Evolutionary conservation across 1,284 basidiomycete genomes (phyloP).

Genomic region (Fomitopsis betulina): DNA sequence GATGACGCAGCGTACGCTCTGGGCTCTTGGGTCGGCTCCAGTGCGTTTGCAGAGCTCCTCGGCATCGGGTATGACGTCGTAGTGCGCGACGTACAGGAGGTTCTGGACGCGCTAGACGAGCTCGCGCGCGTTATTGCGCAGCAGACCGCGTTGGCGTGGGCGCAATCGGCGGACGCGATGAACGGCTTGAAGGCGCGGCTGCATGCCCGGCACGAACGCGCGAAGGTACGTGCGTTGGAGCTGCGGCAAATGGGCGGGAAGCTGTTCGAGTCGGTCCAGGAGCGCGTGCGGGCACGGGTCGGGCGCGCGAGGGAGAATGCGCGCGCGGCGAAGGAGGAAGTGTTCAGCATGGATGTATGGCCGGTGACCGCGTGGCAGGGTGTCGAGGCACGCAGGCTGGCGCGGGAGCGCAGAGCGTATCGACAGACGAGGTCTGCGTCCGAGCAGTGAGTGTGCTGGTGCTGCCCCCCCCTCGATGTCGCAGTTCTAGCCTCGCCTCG

Average conservation of each 20-base stretch:
- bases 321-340: conserved; percentile 31
- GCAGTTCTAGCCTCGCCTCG: too few species aligned
- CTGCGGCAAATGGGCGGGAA: conserved; percentile 43
- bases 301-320: conserved; percentile 46
- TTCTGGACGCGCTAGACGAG: conserved; percentile 58
- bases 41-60: conserved; percentile 47
- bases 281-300: conserved; percentile 34
- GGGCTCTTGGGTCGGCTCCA: conserved; percentile 40
- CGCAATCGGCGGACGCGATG: conserved; percentile 43
- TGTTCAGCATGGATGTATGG: conserved; percentile 19
- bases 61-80: conserved; percentile 37
- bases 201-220: conserved; percentile 47
- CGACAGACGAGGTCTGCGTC: conserved; percentile 3
- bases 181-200: conserved; percentile 44
- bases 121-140: conserved; percentile 44
- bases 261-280: conserved; percentile 36
- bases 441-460: not conserved
- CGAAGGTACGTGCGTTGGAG: conserved; percentile 52
- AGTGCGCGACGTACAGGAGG: conserved; percentile 49
- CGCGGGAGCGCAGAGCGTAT: conserved; percentile 9
- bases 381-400: conserved; percentile 7
- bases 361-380: conserved; percentile 5
- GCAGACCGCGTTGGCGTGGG: conserved; percentile 29
- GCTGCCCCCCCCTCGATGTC: too few species aligned
- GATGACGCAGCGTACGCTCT: conserved; percentile 33